phyloP scores from a whole-genome alignment of 768 basidiomycete species.

The Tricholoma furcatifolium region DNA sequence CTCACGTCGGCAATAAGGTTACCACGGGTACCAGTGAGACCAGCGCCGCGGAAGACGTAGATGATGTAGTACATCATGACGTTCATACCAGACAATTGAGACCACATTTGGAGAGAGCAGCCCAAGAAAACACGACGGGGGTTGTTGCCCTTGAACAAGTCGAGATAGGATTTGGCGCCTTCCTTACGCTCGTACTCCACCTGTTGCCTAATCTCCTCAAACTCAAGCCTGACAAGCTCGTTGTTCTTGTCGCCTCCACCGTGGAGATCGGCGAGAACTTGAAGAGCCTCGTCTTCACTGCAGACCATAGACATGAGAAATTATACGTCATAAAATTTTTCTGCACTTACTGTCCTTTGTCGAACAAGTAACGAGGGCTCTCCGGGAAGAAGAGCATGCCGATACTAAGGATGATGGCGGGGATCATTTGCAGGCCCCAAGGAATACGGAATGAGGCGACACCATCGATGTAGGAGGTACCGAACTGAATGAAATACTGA shows the following conservation, averaged over 20 bases:
- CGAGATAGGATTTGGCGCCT: constrained; percentile 68
- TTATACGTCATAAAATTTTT: background rate
- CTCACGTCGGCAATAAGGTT: too few species aligned
- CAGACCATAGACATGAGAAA: background rate
- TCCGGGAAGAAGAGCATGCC: constrained; percentile 73
- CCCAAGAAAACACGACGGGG: constrained; percentile 72
- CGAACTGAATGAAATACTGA: constrained; percentile 76
- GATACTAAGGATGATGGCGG: constrained; percentile 63
- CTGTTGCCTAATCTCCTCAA: constrained; percentile 61
- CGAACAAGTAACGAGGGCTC: constrained; percentile 71
- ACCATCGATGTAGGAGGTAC: constrained; percentile 71
- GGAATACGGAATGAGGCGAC: constrained; percentile 76
- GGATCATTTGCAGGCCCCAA: constrained; percentile 79
- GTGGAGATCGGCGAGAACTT: constrained; percentile 75
- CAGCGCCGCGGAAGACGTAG: too few species aligned
- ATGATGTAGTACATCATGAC: constrained; percentile 80
- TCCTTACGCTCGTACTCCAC: constrained; percentile 57
- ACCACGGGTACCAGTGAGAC: too few species aligned
- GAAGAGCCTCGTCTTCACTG: constrained; percentile 61
- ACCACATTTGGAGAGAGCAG: constrained; percentile 76
- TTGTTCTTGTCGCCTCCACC: constrained; percentile 57
- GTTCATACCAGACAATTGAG: constrained; percentile 75
- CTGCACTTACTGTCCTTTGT: constrained; percentile 46
- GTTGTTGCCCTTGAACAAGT: constrained; percentile 65
- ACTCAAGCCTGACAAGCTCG: constrained; percentile 69